phyloP scores from a whole-genome alignment of 768 basidiomycete genomes.

The Boletus edulis region DNA sequence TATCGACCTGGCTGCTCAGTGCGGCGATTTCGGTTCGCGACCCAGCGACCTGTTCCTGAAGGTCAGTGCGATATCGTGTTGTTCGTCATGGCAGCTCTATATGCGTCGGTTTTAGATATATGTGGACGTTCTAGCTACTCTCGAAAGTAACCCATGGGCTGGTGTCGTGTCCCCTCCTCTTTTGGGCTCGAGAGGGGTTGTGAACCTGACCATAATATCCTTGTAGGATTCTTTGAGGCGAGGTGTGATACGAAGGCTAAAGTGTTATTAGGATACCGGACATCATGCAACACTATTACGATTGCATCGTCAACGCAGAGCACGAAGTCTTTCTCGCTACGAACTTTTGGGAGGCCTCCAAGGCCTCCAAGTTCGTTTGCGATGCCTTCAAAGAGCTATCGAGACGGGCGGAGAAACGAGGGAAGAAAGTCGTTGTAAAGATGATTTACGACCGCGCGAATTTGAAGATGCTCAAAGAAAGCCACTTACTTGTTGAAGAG shows the following conservation, averaged over 20 bases:
- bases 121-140: slow-evolving; percentile 54
- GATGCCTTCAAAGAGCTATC: slow-evolving; percentile 54
- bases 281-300: slow-evolving; percentile 68
- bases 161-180: slow-evolving; percentile 61
- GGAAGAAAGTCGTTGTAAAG: slow-evolving; percentile 56
- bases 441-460: slow-evolving; percentile 70
- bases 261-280: slow-evolving; percentile 52
- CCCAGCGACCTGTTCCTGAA: slow-evolving; percentile 62
- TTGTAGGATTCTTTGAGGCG: slow-evolving; percentile 32
- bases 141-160: slow-evolving; percentile 53
- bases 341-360: slow-evolving; percentile 57
- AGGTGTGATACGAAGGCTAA: slow-evolving; percentile 8
- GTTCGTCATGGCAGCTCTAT: neutral
- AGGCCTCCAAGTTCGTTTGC: slow-evolving; percentile 49
- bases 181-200: slow-evolving; percentile 59
- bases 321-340: slow-evolving; percentile 68
- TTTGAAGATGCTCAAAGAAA: slow-evolving; percentile 45
- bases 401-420: slow-evolving; percentile 41
- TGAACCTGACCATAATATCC: slow-evolving; percentile 61
- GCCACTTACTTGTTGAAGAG: slow-evolving; percentile 46
- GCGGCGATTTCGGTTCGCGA: slow-evolving; percentile 51
- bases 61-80: slow-evolving; percentile 32
- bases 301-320: slow-evolving; percentile 58
- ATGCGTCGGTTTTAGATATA: slow-evolving; percentile 46
- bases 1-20: slow-evolving; percentile 43